Percentiles rank a stretch among this genome's conserved stretches.
These are phyloP conservation scores for Spizellomyces sp. DNA, from an alignment of 192 early-diverging fungal genomes.

Conservation along the genomic window DNA sequence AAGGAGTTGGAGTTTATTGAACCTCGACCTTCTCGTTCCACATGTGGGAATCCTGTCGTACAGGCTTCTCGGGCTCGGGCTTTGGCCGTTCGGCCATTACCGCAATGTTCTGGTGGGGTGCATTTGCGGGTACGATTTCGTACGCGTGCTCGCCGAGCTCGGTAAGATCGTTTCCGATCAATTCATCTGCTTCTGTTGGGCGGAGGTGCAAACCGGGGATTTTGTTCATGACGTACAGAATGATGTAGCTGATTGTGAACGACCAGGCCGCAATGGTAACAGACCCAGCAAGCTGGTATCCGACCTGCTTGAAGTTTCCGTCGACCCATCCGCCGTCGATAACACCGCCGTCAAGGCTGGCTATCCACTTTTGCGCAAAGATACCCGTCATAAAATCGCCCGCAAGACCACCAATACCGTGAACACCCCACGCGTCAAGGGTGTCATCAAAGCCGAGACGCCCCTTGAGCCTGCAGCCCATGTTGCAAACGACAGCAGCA, in stretches of 20 bases:
- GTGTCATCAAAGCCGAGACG: conserved; percentile 88
- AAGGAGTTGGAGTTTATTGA: neutral
- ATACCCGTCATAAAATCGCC: conserved; percentile 90
- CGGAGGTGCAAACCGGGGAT: conserved; percentile 83
- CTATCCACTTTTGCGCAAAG: conserved; percentile 81
- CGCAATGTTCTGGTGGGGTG: neutral
- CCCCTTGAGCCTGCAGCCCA: conserved; percentile 80
- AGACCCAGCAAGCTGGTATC: conserved; percentile 69
- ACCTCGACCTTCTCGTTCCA: neutral
- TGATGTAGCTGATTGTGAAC: conserved; percentile 76
- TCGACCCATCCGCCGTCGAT: conserved; percentile 66
- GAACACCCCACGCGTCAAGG: conserved; percentile 77
- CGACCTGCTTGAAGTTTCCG: conserved; percentile 68
- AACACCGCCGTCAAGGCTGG: conserved; percentile 58
- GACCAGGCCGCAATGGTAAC: conserved; percentile 66
- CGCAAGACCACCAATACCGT: conserved; percentile 68
- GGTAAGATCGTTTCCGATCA: conserved; percentile 73
- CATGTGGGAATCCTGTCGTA: neutral
- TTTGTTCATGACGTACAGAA: conserved; percentile 74
- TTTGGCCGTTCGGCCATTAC: neutral
- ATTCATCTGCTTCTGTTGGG: conserved; percentile 76
- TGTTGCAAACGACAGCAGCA: conserved; percentile 76
- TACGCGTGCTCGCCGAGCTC: conserved; percentile 90
- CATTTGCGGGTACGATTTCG: conserved; percentile 38
- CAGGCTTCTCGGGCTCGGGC: too few relatives aligned